Base-by-base conservation (phyloP, 1,139 yeast genomes). In the Taphrina wiesneri region DNA sequence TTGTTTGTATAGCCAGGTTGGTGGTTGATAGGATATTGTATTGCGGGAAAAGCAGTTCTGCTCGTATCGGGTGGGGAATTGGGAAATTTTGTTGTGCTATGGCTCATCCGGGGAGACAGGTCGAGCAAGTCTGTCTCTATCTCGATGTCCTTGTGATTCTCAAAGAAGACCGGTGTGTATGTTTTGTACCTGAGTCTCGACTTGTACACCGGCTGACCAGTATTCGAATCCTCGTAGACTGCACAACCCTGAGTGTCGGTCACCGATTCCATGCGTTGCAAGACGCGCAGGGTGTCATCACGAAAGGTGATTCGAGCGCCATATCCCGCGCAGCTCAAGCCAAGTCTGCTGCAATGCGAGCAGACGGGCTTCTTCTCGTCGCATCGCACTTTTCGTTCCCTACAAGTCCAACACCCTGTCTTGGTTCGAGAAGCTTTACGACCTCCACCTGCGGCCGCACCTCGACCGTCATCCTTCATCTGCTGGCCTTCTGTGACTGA, bases 381-480 rank as follows among this genome's bases (percentile, higher is more conserved):
- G 52, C 66, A 63, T 26, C 60, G 46, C 21, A 63, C 66, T 28
- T 63, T 63, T 28, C 66, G 47, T 34, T 56, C 63, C 39, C 66
- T 39, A 51, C 66, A 63, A 21, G 60, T 53, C 65, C 65, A 62
- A 39, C 65, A 62, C n/a, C 65, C 65, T 4, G 60, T 51, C 47
- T 62, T 62, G 25, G 60, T 53, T 6, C 65, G 60, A 9, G 65
- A 57, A 19, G 65, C 65, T 39, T 62, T 62, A 13, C 65, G 32
- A n/a, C 65, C 65, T 2, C 43, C 49, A 17, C 32, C 36, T 21
- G 21, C 47, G 53, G 23, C 63, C 25, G 32, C 49, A 2, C 51
- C 26, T 15, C 30, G 13, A 25, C 26, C 13, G 15, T 19, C 19
- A 13, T 49, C 54, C 36, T 49, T 49, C 54, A 49, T 49, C 13